Evolutionary conservation across 2,329 filamentous ascomycete species (phyloP), one percentile per base, ranked within the genome.

Genomic region (Ceratocystis papillata): DNA sequence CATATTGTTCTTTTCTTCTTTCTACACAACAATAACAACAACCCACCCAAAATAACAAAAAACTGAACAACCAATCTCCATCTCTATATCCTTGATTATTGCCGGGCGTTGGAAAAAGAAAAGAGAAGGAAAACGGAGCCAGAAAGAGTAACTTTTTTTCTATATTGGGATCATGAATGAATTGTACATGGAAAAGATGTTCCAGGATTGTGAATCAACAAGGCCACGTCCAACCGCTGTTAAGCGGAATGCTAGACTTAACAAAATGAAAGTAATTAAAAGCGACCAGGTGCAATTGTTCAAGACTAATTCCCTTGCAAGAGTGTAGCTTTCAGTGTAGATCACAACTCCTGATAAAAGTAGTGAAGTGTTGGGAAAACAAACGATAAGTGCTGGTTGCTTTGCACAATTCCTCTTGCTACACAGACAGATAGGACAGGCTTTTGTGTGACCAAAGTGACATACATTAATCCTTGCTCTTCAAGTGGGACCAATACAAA

Each of bases 41-140:
- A 64, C 63, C 50, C 63, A 67, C 66, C 63, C 66, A 67, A 67
- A 67, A 67, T 67, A 67, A 67, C 62, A 67, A 67, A 65, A 67
- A 67, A 65, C 60, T 67, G 59, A 67, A 63, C 63, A 67, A 67
- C 63, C 37, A 65, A 30, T 63, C 46, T 63, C 28, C n/a, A 45
- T 53, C 37, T 41, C 20, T 7, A 53, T 28, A 22, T 53, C 20
- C 5, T 50, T 30, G 41, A 20, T n/a, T 33, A 48, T 20, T 33
- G 41, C 22, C 5, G 17, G 41, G 48, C 15, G 12, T 60, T 41
- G n/a, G 55, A 5, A 46, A 33, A 60, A 30, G 37, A 48, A 63
- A 62, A n/a, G 1, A 8, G 22, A 33, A 37, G 59, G 15, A 65
- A 65, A 53, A 53, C 3, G 46, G 46, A 28, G 48, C 22, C 48